Percentiles rank a stretch among this genome's conserved stretches.
phyloP scores from a whole-genome alignment of 2,329 filamentous ascomycete species.

The Grosmannia serpens region DNA sequence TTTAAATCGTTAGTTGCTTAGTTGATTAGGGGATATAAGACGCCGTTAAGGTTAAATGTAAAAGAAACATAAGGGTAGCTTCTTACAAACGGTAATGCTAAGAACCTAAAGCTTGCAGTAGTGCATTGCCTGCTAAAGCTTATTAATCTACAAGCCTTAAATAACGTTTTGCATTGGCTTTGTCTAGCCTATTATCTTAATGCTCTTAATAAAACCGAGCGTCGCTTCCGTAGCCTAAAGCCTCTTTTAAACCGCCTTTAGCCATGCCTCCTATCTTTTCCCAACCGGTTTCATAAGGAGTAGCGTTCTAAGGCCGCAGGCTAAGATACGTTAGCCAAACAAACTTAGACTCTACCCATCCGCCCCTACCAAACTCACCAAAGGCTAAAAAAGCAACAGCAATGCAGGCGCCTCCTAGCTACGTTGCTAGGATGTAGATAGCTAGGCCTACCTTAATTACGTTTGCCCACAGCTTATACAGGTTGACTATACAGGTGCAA shows the following conservation, averaged over 20 bases:
- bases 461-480: constrained; percentile 27
- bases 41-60: no score
- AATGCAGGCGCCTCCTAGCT: constrained; percentile 22
- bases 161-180: neutral
- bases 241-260: neutral
- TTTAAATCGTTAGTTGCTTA: neutral
- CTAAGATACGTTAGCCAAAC: neutral
- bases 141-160: neutral
- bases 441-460: constrained; percentile 22
- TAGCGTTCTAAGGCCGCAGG: neutral
- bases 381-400: neutral
- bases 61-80: neutral
- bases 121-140: neutral
- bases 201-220: constrained; percentile 1
- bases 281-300: neutral
- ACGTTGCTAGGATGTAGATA: constrained; percentile 21
- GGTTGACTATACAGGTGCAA: constrained; percentile 21
- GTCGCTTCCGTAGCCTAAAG: neutral
- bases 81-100: neutral
- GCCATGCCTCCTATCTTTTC: neutral
- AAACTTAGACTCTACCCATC: neutral
- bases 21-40: neutral
- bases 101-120: neutral
- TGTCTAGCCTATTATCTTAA: constrained; percentile 1
- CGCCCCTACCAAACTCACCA: neutral